These are phyloP conservation scores for Fusarium nurragi DNA, from an alignment of 2,329 filamentous ascomycete genomes.

Conservation along the genomic window DNA sequence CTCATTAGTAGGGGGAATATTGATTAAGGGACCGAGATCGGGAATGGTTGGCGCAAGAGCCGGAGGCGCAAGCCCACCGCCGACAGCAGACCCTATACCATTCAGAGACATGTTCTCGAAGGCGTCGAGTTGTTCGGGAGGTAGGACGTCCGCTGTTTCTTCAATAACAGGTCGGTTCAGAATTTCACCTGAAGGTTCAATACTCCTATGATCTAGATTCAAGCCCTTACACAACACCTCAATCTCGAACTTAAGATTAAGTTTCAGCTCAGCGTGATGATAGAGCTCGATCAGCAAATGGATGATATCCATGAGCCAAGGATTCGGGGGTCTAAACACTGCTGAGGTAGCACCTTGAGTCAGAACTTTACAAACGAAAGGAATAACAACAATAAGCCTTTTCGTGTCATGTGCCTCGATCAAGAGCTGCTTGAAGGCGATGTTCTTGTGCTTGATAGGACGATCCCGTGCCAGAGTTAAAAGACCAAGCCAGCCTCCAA, in stretches of 20 bases:
- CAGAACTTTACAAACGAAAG: constrained; percentile 96
- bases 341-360: constrained; percentile 84
- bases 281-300: constrained; percentile 92
- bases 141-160: constrained; percentile 67
- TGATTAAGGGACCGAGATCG: constrained; percentile 80
- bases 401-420: constrained; percentile 95
- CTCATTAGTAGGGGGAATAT: constrained; percentile 82
- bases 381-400: constrained; percentile 89
- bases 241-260: constrained; percentile 98
- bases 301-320: constrained; percentile 97
- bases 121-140: constrained; percentile 76
- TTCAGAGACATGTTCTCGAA: constrained; percentile 87
- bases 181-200: constrained; percentile 88
- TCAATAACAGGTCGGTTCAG: constrained; percentile 76
- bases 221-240: constrained; percentile 96
- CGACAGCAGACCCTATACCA: constrained; percentile 73
- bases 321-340: constrained; percentile 93
- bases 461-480: constrained; percentile 93
- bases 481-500: constrained; percentile 92
- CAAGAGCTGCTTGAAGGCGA: constrained; percentile 95
- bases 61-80: constrained; percentile 79
- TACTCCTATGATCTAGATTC: constrained; percentile 88
- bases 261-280: constrained; percentile 88
- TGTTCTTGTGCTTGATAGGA: constrained; percentile 94
- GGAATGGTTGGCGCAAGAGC: constrained; percentile 83